These are phyloP conservation scores for Ustilago shanxiensis DNA, from an alignment of 1,284 basidiomycete species.

Conservation along the genomic window DNA sequence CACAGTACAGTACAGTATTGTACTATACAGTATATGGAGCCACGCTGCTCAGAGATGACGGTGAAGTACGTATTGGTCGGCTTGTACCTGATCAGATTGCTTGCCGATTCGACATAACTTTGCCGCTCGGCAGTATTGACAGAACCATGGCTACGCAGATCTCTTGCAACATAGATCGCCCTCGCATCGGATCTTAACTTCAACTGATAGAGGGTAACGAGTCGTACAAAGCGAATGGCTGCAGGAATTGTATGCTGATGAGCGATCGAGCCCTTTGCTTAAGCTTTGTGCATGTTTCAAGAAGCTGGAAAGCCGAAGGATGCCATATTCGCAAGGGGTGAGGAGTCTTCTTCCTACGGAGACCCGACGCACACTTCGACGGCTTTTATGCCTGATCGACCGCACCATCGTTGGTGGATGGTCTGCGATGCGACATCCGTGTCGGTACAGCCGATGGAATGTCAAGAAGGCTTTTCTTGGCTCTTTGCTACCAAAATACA, in stretches of 20 bases:
- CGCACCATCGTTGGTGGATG: no score
- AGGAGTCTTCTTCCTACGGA: conserved; percentile 22
- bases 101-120: not conserved
- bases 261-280: not conserved
- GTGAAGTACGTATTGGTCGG: conserved; percentile 2
- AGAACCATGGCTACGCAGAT: not conserved
- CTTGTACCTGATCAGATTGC: not conserved
- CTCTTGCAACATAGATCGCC: not conserved
- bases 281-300: not conserved
- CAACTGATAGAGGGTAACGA: not conserved
- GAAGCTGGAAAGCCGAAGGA: not conserved
- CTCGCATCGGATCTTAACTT: not conserved
- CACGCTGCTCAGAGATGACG: conserved; percentile 4
- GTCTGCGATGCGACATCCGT: conserved; percentile 2
- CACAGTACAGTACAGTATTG: not conserved
- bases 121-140: conserved; percentile 1
- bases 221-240: not conserved
- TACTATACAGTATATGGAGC: no score
- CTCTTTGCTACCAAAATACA: not conserved
- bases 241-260: not conserved
- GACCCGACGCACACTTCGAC: conserved; percentile 15
- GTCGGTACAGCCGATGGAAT: conserved; percentile 7
- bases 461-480: conserved; percentile 8
- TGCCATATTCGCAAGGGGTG: not conserved
- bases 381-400: not conserved